phyloP scores from a whole-genome alignment of 495 filamentous ascomycete genomes.

The Aspergillus incahuasiensis region DNA sequence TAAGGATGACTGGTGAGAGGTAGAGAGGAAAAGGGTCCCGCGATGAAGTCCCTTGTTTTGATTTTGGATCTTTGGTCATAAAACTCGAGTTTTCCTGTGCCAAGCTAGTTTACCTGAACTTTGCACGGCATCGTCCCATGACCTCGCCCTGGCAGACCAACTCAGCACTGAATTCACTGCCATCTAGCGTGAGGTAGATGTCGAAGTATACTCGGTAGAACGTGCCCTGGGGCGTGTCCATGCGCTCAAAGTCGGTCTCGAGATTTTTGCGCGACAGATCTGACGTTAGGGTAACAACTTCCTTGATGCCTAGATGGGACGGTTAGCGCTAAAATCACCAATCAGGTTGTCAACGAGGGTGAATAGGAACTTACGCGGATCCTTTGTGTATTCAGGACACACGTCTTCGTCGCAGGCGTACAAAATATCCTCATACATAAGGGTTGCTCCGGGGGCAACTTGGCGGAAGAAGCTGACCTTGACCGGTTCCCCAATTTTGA shows the following conservation, averaged over 20 bases:
- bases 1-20: not conserved
- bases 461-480: conserved; percentile 99
- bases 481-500: conserved; percentile 98
- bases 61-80: conserved; percentile 4
- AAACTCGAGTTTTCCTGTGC: not conserved
- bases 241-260: conserved; percentile 97
- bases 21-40: not conserved
- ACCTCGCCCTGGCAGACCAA: conserved; percentile 97
- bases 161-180: conserved; percentile 96
- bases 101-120: conserved; percentile 56
- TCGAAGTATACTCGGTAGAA: conserved; percentile 87
- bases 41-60: not conserved
- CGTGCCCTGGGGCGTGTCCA: conserved; percentile 97
- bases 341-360: not conserved
- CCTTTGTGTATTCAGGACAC: conserved; percentile 97
- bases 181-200: conserved; percentile 91
- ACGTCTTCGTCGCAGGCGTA: conserved; percentile 98
- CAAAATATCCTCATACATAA: conserved; percentile 99
- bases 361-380: conserved; percentile 72
- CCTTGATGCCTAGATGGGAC: conserved; percentile 77
- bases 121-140: conserved; percentile 91
- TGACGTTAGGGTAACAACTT: conserved; percentile 95
- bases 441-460: conserved; percentile 91
- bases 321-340: not conserved
- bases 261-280: conserved; percentile 97